Base-by-base conservation (phyloP, 2,329 filamentous ascomycete genomes). In the Huntiella savannae region DNA sequence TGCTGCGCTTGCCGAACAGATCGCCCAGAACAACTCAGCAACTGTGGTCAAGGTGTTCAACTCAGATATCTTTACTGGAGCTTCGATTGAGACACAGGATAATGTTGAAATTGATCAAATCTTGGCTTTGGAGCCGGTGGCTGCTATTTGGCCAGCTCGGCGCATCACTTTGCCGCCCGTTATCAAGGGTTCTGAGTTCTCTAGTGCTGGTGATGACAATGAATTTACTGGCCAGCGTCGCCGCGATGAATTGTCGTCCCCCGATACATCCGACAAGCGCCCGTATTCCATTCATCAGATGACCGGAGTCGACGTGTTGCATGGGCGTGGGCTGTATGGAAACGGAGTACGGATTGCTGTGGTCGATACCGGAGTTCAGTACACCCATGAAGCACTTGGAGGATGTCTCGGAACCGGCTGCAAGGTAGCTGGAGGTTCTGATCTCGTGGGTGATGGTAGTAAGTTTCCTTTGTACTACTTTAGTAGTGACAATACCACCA, bases 341-440 rank as follows among this genome's bases (percentile, higher is more conserved):
- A 58, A 60, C 37, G 63, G 62, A 1, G 57, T 56, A 8, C 63
- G 55, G 34, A 55, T 65, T 35, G 62, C 60, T 6, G 55, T 65
- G 33, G 57, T 65, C 28, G 63, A 65, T 43, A 62, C 62, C 1
- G 63, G 63, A 1, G 53, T 64, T 19, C 61, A 63, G 40, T 65
- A 65, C 40, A 59, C 55, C 1, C 63, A 65, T 38, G 46, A 47
- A 5, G 51, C 49, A 13, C 59, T 63, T 15, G 61, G 61, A 13
- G 60, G 61, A 0, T 63, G 61, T 43, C 62, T 63, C 52, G 61
- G 61, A 1, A 56, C 55, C n/a, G 57, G 58, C 6, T 63, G 60
- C 45, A 63, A 63, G 50, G 45, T 63, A 17, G 54, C 54, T 5
- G 61, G 61, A 19, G 61, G 61, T 1, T 62, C 62, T 42, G 61